Evolutionary conservation across 202 grass and related monocot species (phyloP), one percentile per base, ranked within the genome.

Genomic region (Zoysia matrella): DNA sequence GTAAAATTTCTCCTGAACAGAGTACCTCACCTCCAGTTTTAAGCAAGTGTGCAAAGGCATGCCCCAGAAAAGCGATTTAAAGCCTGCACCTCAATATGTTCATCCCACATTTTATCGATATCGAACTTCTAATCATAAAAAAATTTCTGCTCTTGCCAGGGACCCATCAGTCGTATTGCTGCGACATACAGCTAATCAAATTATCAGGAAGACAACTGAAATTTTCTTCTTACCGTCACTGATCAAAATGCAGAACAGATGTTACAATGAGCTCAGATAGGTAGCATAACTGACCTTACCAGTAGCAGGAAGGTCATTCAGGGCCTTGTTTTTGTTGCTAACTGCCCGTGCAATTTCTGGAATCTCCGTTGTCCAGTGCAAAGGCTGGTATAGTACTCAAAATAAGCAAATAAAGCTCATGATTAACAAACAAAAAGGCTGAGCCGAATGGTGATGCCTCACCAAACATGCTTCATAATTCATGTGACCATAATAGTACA

Each of bases 381-480:
- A 73, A 82, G 64, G 55, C 54, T 69, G 36, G 11, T 51, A 6
- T 42, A 72, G n/a, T 36, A 56, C 30, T 56, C 79, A 73, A 46
- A 14, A 78, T 82, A 78, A 82, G 54, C 68, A 79, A 86, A 86
- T 56, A 51, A 82, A 89, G 43, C 47, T 45, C 61, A 79, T 86
- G 74, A 83, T 75, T 79, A 83, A 69, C 74, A 89, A 68, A 47
- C 52, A 39, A 82, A 72, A 76, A 73, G 61, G 68, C 47, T 60
- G 43, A 52, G 7, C 55, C 47, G n/a, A 83, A 90, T 44, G 63
- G 79, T 69, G 79, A 86, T 86, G 88, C 51, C 67, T 75, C 79
- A 86, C 79, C 88, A 79, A 86, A 86, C 75, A 90, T 67, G 52
- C 83, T 89, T 74, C 9, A 61, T 62, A 68, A 72, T 71, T 76